These are phyloP conservation scores for Termitomyces sp. DNA, from an alignment of 768 basidiomycete species.

Conservation along the genomic window DNA sequence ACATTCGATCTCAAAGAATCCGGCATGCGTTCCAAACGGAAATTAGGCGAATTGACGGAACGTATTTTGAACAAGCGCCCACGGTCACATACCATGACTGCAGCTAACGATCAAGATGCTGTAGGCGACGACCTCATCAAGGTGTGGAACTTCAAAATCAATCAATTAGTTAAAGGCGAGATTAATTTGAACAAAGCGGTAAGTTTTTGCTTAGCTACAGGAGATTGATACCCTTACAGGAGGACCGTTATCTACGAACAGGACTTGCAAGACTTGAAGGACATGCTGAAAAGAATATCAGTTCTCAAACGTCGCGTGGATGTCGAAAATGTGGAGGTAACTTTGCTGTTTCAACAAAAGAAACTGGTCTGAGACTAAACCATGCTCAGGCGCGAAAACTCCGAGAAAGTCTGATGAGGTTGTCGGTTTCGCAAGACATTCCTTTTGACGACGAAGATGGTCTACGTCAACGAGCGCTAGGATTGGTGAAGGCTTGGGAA, in stretches of 20 bases:
- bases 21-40: neutral
- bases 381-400: neutral
- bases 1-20: no score
- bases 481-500: constrained; percentile 2
- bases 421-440: constrained; percentile 7
- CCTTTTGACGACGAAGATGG: constrained; percentile 11
- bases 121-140: neutral
- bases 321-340: constrained; percentile 3
- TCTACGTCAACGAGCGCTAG: constrained; percentile 1
- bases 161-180: constrained; percentile 10
- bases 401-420: constrained; percentile 3
- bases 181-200: neutral
- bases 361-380: neutral
- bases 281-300: constrained; percentile 4
- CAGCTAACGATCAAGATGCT: neutral
- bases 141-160: constrained; percentile 4
- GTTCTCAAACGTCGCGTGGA: neutral
- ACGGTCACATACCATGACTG: neutral
- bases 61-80: neutral
- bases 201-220: neutral
- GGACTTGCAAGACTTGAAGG: constrained; percentile 3
- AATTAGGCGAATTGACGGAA: neutral
- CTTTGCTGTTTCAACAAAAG: neutral
- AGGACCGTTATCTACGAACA: neutral
- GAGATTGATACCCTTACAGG: neutral